phyloP scores from a whole-genome alignment of 2,329 filamentous ascomycete species.

The Aspergillus flavus region DNA sequence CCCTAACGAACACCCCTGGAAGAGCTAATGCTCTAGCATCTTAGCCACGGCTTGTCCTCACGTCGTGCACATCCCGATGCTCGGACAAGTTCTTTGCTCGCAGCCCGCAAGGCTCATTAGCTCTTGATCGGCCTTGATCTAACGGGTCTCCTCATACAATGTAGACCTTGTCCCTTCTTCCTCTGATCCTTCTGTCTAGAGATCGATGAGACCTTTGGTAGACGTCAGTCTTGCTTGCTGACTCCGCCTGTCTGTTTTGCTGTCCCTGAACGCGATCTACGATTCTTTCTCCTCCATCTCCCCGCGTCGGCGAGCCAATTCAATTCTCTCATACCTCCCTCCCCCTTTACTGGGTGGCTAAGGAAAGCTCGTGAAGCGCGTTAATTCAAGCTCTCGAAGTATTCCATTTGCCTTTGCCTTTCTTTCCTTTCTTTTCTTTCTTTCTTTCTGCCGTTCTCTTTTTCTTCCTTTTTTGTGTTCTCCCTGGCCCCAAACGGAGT shows the following conservation, averaged over 20 bases:
- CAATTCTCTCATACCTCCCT: background rate
- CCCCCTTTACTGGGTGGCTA: slow-evolving; percentile 8
- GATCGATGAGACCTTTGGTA: slow-evolving; percentile 13
- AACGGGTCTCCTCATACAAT: slow-evolving; percentile 10
- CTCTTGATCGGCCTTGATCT: slow-evolving; percentile 17
- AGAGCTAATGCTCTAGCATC: slow-evolving; percentile 20
- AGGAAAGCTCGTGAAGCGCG: slow-evolving; percentile 9
- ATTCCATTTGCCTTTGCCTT: background rate
- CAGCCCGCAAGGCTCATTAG: slow-evolving; percentile 12
- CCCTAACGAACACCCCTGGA: slow-evolving; percentile 38
- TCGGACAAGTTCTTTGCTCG: background rate
- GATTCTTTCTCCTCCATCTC: background rate
- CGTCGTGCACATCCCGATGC: slow-evolving; percentile 14
- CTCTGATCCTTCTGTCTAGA: slow-evolving; percentile 15
- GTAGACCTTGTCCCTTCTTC: slow-evolving; percentile 11
- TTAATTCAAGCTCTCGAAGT: slow-evolving; percentile 1
- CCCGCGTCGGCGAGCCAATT: slow-evolving; percentile 10
- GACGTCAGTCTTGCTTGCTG: slow-evolving; percentile 7
- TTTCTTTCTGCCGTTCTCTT: background rate
- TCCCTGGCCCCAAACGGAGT: background rate
- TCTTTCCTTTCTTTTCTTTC: background rate
- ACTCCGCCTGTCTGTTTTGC: slow-evolving; percentile 5
- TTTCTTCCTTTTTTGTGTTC: background rate
- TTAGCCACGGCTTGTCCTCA: slow-evolving; percentile 19
- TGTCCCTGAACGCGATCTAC: slow-evolving; percentile 6